Evolutionary conservation across 2,329 filamentous ascomycete species (phyloP), one percentile per base, ranked within the genome.

Genomic region (Trichoderma atroviride): DNA sequence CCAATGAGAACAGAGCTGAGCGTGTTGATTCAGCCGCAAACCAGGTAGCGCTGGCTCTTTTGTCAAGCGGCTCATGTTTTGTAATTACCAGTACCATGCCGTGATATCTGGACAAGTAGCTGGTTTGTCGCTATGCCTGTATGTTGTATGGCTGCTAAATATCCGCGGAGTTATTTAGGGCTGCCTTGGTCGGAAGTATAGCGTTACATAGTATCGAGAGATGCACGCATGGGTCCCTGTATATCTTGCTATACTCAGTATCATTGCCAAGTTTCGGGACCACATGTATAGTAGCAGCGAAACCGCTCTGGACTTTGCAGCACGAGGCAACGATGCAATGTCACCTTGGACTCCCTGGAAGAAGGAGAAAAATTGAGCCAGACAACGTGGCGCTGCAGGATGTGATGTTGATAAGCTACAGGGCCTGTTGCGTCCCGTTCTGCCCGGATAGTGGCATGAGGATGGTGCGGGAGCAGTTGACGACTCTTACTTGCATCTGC

Each of bases 1-100:
- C 64, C 64, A 67, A 67, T 59, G 22, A 35, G 19, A 50, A 66
- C 11, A 64, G 24, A 52, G 19, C 24, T 43, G 55, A 24, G 19
- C 11, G 33, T 22, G 14, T 37, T 50, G 31, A 9, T 43, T 2
- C 1, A 33, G n/a, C 19, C 40, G 35, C 35, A 29, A n/a, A 33
- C 43, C 53, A 27, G 62, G 53, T 47, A 33, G 22, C 33, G 24
- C 52, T 64, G 6, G 27, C 50, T 19, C 27, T 35, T 56, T 62
- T 40, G 24, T 19, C 27, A n/a, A 9, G 40, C 29, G 10, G 47
- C 47, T 50, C 11, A 24, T 50, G 4, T 22, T 5, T 13, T 13
- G 47, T 22, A 24, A 22, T 19, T n/a, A 5, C 43, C 3, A 16
- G 5, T n/a, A n/a, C 40, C 7, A n/a, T 13, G 2, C 10, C 47